phyloP scores from a whole-genome alignment of 2,329 filamentous ascomycete genomes.

The Macrophomina phaseolina region DNA sequence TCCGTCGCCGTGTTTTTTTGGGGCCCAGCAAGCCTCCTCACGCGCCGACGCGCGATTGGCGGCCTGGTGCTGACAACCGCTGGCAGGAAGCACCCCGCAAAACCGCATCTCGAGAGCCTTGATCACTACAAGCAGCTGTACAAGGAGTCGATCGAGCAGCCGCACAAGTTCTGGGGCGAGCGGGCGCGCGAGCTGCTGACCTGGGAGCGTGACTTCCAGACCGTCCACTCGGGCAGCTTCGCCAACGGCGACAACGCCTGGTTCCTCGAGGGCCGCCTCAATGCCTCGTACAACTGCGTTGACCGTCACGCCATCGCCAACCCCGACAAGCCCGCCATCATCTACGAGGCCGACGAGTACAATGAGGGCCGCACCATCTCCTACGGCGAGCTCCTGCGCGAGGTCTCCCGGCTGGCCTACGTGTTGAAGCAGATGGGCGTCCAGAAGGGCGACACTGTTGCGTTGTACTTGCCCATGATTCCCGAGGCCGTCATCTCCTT shows the following conservation, averaged over 20 bases:
- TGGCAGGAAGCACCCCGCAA: conserved; percentile 63
- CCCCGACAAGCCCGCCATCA: conserved; percentile 91
- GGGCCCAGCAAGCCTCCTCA: not conserved
- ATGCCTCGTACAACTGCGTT: conserved; percentile 96
- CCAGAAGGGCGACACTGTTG: conserved; percentile 95
- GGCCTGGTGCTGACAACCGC: conserved; percentile 15
- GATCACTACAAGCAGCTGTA: conserved; percentile 70
- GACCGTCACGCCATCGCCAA: conserved; percentile 96
- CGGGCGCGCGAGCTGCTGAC: conserved; percentile 86
- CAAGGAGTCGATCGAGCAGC: conserved; percentile 86
- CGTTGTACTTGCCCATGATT: conserved; percentile 98
- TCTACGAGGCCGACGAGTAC: conserved; percentile 96
- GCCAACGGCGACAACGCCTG: conserved; percentile 83
- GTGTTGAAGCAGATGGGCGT: conserved; percentile 95
- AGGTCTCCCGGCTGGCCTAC: conserved; percentile 87
- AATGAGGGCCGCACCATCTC: conserved; percentile 86
- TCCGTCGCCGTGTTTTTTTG: not conserved
- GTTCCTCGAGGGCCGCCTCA: conserved; percentile 93
- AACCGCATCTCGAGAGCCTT: conserved; percentile 64
- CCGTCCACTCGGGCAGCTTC: conserved; percentile 79
- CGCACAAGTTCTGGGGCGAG: conserved; percentile 86
- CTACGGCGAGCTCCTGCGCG: conserved; percentile 88
- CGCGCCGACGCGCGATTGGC: not conserved
- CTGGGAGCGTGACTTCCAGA: conserved; percentile 92
- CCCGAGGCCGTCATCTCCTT: conserved; percentile 92